Base-by-base conservation (phyloP, 164 flowering plant species). In the Malania oleifera region DNA sequence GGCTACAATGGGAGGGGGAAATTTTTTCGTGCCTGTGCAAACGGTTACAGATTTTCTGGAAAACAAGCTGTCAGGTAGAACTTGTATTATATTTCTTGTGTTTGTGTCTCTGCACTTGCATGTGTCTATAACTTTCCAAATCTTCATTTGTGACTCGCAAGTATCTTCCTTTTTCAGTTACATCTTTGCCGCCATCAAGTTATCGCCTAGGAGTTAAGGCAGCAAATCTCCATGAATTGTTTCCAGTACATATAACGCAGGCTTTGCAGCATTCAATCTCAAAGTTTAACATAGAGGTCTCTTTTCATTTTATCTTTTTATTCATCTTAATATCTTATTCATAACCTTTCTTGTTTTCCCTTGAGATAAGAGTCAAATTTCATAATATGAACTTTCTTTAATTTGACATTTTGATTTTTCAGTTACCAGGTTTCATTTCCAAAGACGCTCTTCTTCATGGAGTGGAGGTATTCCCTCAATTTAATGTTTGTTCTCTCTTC, bases 171-270 rank as follows among this genome's bases (percentile, higher is more conserved):
- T 61, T 54, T 43, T 56, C 75, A 91, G 97, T 31, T 17, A 66
- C 82, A 60, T 70, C 84, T 56, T 18, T 84, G 60, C 99, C 99
- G 24, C 61, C 85, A 53, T 95, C 99, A 57, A 95, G 97, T 72
- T 95, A 91, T 65, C 93, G 97, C 0, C 66, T 95, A 59, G 99
- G 99, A 74, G 97, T 95, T 25, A 88, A 81, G 70, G 85, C 89
- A 48, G 76, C 96, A 60, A 79, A 67, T 68, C 99, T 95, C 55
- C 97, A 91, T 56, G 90, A 91, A 47, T 65, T 95, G 67, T 87
- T 81, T 45, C 96, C 99, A 0, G 2, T 10, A 64, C 72, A 82
- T 61, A 71, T 95, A 37, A 85, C 93, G 23, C 76, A 82, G 68
- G 88, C 97, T 48, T 72, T 95, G 68, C 84, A 76, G 56, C 68